These are phyloP conservation scores for Ceratobasidium sp. DNA, from an alignment of 1,284 basidiomycete genomes.

Conservation along the genomic window DNA sequence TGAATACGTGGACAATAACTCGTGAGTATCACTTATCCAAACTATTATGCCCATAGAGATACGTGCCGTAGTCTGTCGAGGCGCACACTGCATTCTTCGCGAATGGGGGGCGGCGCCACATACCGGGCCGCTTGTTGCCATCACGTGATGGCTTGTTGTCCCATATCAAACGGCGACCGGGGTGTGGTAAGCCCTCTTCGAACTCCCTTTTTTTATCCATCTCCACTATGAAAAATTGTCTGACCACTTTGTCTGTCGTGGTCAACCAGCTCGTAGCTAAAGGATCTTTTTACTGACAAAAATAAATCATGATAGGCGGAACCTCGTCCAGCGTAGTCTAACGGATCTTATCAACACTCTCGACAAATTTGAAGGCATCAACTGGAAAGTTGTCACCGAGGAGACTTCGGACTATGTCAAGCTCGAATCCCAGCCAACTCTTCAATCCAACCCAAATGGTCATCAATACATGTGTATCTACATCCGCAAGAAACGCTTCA, in stretches of 20 bases:
- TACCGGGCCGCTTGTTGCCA: too few species aligned
- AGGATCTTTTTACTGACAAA: too few species aligned
- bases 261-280: too few species aligned
- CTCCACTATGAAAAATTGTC: background rate
- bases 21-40: background rate
- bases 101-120: too few species aligned
- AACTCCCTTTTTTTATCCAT: background rate
- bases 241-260: background rate
- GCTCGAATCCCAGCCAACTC: constrained; percentile 33
- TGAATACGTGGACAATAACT: constrained; percentile 11
- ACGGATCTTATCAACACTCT: constrained; percentile 8
- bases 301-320: background rate
- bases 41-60: too few species aligned
- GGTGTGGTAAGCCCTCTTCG: too few species aligned
- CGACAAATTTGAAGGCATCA: background rate
- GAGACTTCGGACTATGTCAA: constrained; percentile 20
- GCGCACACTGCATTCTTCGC: too few species aligned
- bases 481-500: constrained; percentile 15
- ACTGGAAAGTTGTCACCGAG: constrained; percentile 17
- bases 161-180: too few species aligned
- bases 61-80: too few species aligned
- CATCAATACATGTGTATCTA: constrained; percentile 17
- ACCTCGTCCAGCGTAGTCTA: constrained; percentile 20
- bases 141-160: too few species aligned
- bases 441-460: background rate